These are phyloP conservation scores for Deuterostichococcus epilithicus DNA, from an alignment of 139 green algal genomes.

Conservation along the genomic window DNA sequence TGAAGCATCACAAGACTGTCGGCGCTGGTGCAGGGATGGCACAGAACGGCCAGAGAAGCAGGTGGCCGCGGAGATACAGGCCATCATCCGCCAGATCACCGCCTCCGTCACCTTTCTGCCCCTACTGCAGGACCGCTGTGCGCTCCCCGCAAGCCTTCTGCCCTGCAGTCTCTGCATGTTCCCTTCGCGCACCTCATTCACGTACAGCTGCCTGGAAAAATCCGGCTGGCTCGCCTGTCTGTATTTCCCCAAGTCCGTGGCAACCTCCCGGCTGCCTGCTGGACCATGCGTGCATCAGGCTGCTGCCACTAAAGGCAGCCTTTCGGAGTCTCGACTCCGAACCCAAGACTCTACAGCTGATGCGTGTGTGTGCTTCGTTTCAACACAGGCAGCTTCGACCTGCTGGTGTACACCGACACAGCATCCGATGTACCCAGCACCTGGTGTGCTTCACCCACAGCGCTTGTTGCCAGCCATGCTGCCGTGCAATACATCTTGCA, in stretches of 20 bases:
- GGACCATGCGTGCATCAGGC: too few species aligned
- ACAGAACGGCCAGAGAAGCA: slow-evolving; percentile 79
- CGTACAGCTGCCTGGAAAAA: neutral
- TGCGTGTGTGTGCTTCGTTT: neutral
- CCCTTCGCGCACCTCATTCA: neutral
- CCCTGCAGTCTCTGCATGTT: neutral
- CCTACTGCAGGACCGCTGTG: slow-evolving; percentile 81
- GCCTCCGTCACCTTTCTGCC: slow-evolving; percentile 93
- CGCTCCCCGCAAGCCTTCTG: slow-evolving; percentile 8
- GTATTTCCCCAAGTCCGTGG: too few species aligned
- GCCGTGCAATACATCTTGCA: neutral
- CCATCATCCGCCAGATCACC: slow-evolving; percentile 95
- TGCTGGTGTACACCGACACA: slow-evolving; percentile 87
- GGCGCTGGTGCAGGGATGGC: slow-evolving; percentile 1
- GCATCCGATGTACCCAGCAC: slow-evolving; percentile 68
- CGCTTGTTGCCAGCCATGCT: neutral
- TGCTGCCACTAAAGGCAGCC: too few species aligned
- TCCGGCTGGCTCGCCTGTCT: neutral
- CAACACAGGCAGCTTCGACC: slow-evolving; percentile 83
- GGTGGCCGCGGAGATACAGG: slow-evolving; percentile 86
- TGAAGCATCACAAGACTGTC: neutral
- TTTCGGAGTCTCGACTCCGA: too few species aligned
- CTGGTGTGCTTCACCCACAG: slow-evolving; percentile 56
- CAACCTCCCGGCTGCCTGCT: too few species aligned
- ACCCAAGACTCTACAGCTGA: too few species aligned